A percentile compares a stretch with the other conserved stretches of the same genome.
Evolutionary conservation across 352 stramenopile species (phyloP).

Genomic region (Thraustochytrium sp.): DNA sequence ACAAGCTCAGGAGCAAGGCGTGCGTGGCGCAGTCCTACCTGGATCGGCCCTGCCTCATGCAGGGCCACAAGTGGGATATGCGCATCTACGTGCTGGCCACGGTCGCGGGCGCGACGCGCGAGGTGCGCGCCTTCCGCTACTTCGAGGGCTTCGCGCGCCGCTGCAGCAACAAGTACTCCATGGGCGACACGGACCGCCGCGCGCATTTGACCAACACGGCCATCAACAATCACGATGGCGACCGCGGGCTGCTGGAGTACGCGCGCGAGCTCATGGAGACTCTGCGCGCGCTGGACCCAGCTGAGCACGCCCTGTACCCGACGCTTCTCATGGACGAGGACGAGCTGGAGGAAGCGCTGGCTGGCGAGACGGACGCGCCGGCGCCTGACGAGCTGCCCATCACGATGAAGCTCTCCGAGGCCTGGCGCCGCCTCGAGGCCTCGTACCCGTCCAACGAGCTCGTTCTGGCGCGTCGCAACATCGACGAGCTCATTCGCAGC

Average conservation of each 20-base stretch:
- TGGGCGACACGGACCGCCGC: not conserved
- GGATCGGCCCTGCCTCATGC: not conserved
- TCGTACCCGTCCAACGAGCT: not conserved
- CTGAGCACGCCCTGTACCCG: constrained; percentile 6
- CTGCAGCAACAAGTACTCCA: not conserved
- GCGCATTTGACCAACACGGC: constrained; percentile 34
- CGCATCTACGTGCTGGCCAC: constrained; percentile 22
- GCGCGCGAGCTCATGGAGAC: not conserved
- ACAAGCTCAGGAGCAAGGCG: not conserved
- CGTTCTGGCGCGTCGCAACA: not conserved
- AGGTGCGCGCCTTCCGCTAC: constrained; percentile 2
- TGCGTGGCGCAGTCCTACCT: constrained; percentile 21
- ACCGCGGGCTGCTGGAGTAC: not conserved
- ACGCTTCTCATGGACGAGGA: constrained; percentile 9
- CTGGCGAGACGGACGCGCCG: not conserved
- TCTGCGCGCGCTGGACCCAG: not conserved
- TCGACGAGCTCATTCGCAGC: not conserved
- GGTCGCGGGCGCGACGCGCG: not conserved
- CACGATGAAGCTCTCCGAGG: not conserved
- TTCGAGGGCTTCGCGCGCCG: constrained; percentile 21
- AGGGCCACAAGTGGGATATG: constrained; percentile 27
- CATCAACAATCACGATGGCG: constrained; percentile 6
- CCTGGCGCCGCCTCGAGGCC: not conserved
- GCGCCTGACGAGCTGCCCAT: not conserved
- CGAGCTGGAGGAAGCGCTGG: not conserved